phyloP scores from a whole-genome alignment of 371 early-diverging fungal species.

The Mucor piriformis region DNA sequence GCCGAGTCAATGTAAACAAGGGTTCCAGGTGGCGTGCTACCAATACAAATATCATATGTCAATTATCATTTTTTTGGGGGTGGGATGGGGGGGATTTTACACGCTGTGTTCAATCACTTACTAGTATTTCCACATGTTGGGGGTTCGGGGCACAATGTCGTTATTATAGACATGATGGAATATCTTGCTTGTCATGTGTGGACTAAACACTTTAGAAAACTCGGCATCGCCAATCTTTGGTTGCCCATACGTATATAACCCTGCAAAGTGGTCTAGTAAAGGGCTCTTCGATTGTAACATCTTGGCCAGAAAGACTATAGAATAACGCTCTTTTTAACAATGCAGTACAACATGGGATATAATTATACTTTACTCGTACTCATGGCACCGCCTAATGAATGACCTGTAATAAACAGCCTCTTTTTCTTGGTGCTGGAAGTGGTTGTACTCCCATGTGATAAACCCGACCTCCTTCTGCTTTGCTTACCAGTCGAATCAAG shows the following conservation, averaged over 20 bases:
- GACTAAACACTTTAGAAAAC: conserved; percentile 54
- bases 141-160: conserved; percentile 33
- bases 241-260: conserved; percentile 61
- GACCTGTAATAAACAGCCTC: conserved; percentile 48
- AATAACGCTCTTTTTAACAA: too few relatives aligned
- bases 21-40: conserved; percentile 61
- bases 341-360: too few relatives aligned
- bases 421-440: conserved; percentile 23
- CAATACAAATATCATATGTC: neutral
- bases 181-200: conserved; percentile 53
- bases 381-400: conserved; percentile 50
- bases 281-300: conserved; percentile 62
- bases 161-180: conserved; percentile 66
- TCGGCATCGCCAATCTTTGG: conserved; percentile 63
- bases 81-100: too few relatives aligned
- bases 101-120: neutral
- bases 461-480: conserved; percentile 14
- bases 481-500: neutral
- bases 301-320: conserved; percentile 60
- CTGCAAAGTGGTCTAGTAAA: conserved; percentile 55
- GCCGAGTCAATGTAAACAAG: conserved; percentile 62
- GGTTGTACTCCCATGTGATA: conserved; percentile 17
- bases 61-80: neutral
- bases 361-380: conserved; percentile 53
- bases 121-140: conserved; percentile 22